Conservation (phyloP, 768 basidiomycete species). For the Boletus pseudopeckii region DNA sequence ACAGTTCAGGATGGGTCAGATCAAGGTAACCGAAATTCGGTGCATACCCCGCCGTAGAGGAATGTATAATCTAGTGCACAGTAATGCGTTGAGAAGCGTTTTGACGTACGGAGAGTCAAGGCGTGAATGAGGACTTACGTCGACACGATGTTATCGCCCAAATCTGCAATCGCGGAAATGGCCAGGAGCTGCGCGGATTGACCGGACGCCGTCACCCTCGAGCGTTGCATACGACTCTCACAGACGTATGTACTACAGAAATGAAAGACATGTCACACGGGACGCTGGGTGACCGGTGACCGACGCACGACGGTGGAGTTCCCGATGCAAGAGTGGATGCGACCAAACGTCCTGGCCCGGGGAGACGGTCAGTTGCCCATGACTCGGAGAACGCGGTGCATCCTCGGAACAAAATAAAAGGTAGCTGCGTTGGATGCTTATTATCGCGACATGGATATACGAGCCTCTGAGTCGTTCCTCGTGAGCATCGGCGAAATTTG, state of each 20-base stretch:
- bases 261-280: neutral
- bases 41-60: slow-evolving; percentile 57
- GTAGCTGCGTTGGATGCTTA: too few species aligned
- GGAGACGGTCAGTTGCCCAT: too few species aligned
- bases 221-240: slow-evolving; percentile 64
- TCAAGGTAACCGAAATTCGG: neutral
- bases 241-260: slow-evolving; percentile 56
- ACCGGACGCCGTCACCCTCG: slow-evolving; percentile 55
- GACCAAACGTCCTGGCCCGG: too few species aligned
- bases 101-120: neutral
- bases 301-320: slow-evolving; percentile 32
- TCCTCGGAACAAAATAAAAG: neutral
- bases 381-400: neutral
- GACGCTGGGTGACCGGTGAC: neutral
- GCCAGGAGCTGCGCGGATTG: slow-evolving; percentile 64
- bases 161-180: slow-evolving; percentile 45
- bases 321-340: neutral
- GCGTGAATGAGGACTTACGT: slow-evolving; percentile 36
- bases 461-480: too few species aligned
- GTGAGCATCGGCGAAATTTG: too few species aligned
- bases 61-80: slow-evolving; percentile 43
- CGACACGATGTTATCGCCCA: slow-evolving; percentile 65
- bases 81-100: neutral
- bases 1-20: neutral
- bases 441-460: too few species aligned